Base-by-base conservation (phyloP, 1,284 basidiomycete species). In the Afroboletus lepidellus region DNA sequence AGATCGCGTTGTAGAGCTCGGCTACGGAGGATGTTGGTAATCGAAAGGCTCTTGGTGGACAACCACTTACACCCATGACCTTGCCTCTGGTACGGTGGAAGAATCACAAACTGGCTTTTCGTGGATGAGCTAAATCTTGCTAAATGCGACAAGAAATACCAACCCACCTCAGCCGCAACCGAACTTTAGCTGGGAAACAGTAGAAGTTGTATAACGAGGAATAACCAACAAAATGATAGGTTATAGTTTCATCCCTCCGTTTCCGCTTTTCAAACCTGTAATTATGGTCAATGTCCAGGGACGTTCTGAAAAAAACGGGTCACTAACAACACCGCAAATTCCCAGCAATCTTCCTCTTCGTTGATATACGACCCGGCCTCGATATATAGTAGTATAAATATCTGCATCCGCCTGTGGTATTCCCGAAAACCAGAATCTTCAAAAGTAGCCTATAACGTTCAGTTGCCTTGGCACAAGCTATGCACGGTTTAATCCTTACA, bases 331-430 rank as follows among this genome's bases (percentile, higher is more conserved):
- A 90, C 75, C 41, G 84, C 78, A 68, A 95, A 94, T 65, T 97
- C 92, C 92, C 92, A 97, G 7, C 78, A 77, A 37, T 94, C 89
- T 67, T 94, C 90, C 23, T 87, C 89, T 61, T 94, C 92, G 57
- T 90, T 84, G 56, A 99, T 92, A 71, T 94, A 98, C 25, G 90
- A 93, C 7, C 94, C 94, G 8, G 85, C 97, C 68, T 99, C 96
- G 65, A 99, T 96, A 72, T 93, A 98, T 8, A 99, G 76, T 38
- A 97, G 72, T 53, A 97, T 92, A 67, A 98, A 98, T 49, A 98
- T 69, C 72, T 98, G 96, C 89, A 97, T 97, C 50, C 85, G 78
- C n/a, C 89, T 80, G 65, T 98, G 96, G 62, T 92, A 95, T 69
- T 96, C 93, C 62, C 79, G 80, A 74, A 98, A 99, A 5, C 93